Percentiles rank a stretch among this genome's conserved stretches.
Evolutionary conservation across 495 filamentous ascomycete species (phyloP).

Genomic region (Podospora sp.): DNA sequence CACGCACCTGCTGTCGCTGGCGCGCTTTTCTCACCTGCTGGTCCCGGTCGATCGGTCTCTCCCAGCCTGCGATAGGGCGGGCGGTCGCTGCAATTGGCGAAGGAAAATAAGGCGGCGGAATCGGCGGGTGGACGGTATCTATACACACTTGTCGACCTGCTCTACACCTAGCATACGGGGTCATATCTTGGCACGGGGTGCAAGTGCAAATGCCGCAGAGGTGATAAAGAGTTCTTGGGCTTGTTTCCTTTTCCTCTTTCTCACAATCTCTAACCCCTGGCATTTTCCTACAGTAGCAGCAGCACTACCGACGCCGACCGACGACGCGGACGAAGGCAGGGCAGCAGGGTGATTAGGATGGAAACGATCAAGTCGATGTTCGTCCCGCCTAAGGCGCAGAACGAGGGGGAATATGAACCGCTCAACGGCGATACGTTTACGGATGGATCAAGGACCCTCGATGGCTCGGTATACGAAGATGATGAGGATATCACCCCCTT

Average conservation of each 20-base stretch:
- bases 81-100: background rate
- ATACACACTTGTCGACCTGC: conserved; percentile 4
- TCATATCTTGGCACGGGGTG: conserved; percentile 10
- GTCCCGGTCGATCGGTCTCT: background rate
- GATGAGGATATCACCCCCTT: conserved; percentile 54
- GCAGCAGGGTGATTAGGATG: conserved; percentile 25
- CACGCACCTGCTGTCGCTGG: background rate
- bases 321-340: background rate
- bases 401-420: conserved; percentile 59
- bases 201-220: conserved; percentile 18
- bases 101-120: background rate
- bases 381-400: conserved; percentile 33
- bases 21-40: background rate
- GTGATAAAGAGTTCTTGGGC: conserved; percentile 11
- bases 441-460: conserved; percentile 39
- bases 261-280: background rate
- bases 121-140: background rate
- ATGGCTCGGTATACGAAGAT: conserved; percentile 37
- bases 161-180: background rate
- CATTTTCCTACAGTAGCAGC: background rate
- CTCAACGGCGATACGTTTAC: conserved; percentile 38
- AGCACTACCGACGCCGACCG: conserved; percentile 2
- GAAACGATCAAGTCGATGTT: conserved; percentile 36
- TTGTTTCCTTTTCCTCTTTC: background rate
- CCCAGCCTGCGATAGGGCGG: background rate